Base-by-base conservation (phyloP, 179 eudicot species). In the Silene coronaria region DNA sequence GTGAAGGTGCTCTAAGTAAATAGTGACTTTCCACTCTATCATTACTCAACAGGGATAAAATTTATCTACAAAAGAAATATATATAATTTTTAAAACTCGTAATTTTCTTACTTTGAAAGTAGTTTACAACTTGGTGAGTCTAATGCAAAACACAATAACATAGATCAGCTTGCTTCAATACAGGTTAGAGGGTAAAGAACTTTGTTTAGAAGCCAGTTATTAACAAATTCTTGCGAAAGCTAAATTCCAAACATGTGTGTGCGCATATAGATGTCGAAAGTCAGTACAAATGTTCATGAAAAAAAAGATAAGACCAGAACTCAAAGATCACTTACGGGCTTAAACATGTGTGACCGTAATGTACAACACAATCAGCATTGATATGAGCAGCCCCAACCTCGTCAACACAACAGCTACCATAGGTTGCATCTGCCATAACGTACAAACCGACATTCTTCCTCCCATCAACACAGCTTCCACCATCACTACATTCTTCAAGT, bases 371-470 rank as follows among this genome's bases (percentile, higher is more conserved):
- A 6, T 93, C 91, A 2, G 98, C 95, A 88, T 84, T 85, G 65
- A 89, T 86, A 69, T 94, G 98, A 74, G 98, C 87, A 6, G 98
- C 98, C 45, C 95, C 98, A 71, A 94, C 96, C 79, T 92, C 98
- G 70, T 94, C 98, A 51, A 94, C 90, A 42, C 98, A 94, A 74
- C 98, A 94, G 79, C 97, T 94, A 10, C 98, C 97, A 51, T 88
- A 94, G 16, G 96, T 84, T 28, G 98, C 89, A 84, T 94, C 98
- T 3, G 96, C 98, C 98, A 94, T 92, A 55, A 92, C 93, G 80
- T 90, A 94, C 82, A 94, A 83, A 65, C 90, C 87, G 66, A 86
- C 84, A 66, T 85, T 87, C 78, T 34, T 81, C 74, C 70, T 81
- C 67, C 71, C 81, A 70, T 81, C 77, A 48, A 24, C 79, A 38